phyloP scores from a whole-genome alignment of 1,284 basidiomycete genomes.

The Sanghuangporus baumii region DNA sequence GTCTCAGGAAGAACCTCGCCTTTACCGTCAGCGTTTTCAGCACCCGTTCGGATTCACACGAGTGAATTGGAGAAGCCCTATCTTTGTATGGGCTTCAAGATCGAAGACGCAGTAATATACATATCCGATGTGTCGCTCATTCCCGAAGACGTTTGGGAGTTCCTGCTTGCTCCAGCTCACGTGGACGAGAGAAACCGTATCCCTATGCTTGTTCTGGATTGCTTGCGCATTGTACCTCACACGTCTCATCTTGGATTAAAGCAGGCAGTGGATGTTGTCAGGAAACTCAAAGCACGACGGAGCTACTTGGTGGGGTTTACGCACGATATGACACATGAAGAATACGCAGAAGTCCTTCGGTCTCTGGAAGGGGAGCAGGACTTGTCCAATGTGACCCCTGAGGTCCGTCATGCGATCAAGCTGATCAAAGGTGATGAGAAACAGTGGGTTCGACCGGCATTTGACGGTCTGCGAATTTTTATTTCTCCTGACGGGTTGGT shows the following conservation, averaged over 20 bases:
- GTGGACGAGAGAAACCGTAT: slow-evolving; percentile 25
- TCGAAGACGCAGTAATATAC: slow-evolving; percentile 59
- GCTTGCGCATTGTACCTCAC: slow-evolving; percentile 54
- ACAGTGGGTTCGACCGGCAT: slow-evolving; percentile 64
- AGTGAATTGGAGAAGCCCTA: slow-evolving; percentile 34
- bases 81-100: slow-evolving; percentile 68
- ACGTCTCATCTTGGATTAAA: slow-evolving; percentile 69
- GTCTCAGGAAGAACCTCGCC: slow-evolving; percentile 25
- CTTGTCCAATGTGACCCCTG: slow-evolving; percentile 29
- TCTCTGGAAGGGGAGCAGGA: slow-evolving; percentile 33
- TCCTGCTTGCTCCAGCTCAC: slow-evolving; percentile 34
- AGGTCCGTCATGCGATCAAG: slow-evolving; percentile 37
- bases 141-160: slow-evolving; percentile 59
- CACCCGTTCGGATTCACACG: background rate
- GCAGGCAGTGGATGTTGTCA: slow-evolving; percentile 48
- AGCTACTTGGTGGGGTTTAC: slow-evolving; percentile 72
- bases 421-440: slow-evolving; percentile 40
- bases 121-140: slow-evolving; percentile 74
- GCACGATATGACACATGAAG: slow-evolving; percentile 64
- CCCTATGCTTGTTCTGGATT: slow-evolving; percentile 65
- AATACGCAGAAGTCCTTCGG: slow-evolving; percentile 50
- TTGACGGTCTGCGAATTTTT: slow-evolving; percentile 57
- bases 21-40: background rate
- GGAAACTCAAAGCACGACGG: slow-evolving; percentile 46
- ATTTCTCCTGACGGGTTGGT: slow-evolving; percentile 37